A percentile compares a stretch with the other conserved stretches of the same genome.
Evolutionary conservation across 2,329 filamentous ascomycete species (phyloP).

Genomic region (Pseudonectria buxi): DNA sequence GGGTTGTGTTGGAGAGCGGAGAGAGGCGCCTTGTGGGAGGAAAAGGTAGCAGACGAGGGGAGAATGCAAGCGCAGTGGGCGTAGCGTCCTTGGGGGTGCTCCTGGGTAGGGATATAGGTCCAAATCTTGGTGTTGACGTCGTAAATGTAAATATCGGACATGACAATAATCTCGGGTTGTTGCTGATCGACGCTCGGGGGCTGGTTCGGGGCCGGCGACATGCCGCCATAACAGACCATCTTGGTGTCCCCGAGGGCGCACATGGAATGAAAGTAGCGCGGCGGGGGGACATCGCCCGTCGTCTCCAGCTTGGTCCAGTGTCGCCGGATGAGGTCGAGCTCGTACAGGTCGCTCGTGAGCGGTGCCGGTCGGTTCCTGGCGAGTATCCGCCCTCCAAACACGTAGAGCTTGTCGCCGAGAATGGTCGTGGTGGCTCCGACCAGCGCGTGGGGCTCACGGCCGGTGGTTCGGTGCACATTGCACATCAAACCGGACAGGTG

Average conservation of each 20-base stretch:
- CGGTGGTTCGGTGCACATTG: slow-evolving; percentile 77
- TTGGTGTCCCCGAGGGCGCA: slow-evolving; percentile 92
- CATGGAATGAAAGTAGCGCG: slow-evolving; percentile 95
- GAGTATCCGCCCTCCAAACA: slow-evolving; percentile 86
- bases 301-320: slow-evolving; percentile 92
- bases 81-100: slow-evolving; percentile 87
- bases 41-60: slow-evolving; percentile 80
- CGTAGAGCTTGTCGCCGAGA: slow-evolving; percentile 89
- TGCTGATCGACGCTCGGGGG: slow-evolving; percentile 41
- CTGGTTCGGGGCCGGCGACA: slow-evolving; percentile 69
- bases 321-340: slow-evolving; percentile 81
- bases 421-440: slow-evolving; percentile 95
- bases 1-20: slow-evolving; percentile 89
- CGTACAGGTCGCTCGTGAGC: slow-evolving; percentile 85
- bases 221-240: slow-evolving; percentile 94
- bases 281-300: slow-evolving; percentile 76
- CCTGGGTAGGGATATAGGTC: slow-evolving; percentile 74
- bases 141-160: slow-evolving; percentile 97
- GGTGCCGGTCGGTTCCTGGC: slow-evolving; percentile 74
- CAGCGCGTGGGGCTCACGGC: slow-evolving; percentile 80
- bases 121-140: slow-evolving; percentile 77
- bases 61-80: slow-evolving; percentile 93
- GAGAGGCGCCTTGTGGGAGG: slow-evolving; percentile 73
- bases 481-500: slow-evolving; percentile 63
- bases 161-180: slow-evolving; percentile 84